Conservation (phyloP, 805 yeast species). For the Candida germanica region DNA sequence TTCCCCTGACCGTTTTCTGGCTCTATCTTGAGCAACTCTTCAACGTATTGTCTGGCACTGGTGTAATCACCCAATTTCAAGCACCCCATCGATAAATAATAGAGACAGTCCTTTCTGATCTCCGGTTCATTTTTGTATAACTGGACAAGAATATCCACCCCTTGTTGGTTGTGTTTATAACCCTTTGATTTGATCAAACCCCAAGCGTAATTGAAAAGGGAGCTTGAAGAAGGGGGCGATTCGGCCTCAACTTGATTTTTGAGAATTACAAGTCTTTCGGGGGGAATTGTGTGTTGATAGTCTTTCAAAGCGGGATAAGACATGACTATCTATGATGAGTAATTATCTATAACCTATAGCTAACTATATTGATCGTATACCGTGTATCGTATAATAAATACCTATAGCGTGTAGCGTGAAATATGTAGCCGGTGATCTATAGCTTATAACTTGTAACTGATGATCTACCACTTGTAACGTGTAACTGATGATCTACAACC, state of each 20-base stretch:
- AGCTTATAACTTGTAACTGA: too few species aligned
- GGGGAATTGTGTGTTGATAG: slow-evolving; percentile 53
- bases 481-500: too few species aligned
- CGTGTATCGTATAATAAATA: too few species aligned
- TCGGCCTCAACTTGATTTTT: slow-evolving; percentile 77
- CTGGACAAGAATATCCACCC: slow-evolving; percentile 70
- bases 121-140: slow-evolving; percentile 73
- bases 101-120: slow-evolving; percentile 85
- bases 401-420: too few species aligned
- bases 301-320: slow-evolving; percentile 42
- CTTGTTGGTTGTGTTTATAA: slow-evolving; percentile 67
- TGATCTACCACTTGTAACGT: too few species aligned
- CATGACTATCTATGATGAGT: too few species aligned
- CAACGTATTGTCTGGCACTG: slow-evolving; percentile 82
- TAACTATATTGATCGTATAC: too few species aligned
- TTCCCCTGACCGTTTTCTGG: slow-evolving; percentile 81
- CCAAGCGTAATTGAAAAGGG: slow-evolving; percentile 95
- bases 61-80: slow-evolving; percentile 84
- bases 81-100: slow-evolving; percentile 83
- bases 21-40: slow-evolving; percentile 70
- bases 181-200: slow-evolving; percentile 75
- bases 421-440: too few species aligned
- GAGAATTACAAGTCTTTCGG: slow-evolving; percentile 72
- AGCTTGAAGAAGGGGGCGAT: slow-evolving; percentile 74
- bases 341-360: too few species aligned